phyloP scores from a whole-genome alignment of 305 asterid genomes.

The Fraxinus velutina region DNA sequence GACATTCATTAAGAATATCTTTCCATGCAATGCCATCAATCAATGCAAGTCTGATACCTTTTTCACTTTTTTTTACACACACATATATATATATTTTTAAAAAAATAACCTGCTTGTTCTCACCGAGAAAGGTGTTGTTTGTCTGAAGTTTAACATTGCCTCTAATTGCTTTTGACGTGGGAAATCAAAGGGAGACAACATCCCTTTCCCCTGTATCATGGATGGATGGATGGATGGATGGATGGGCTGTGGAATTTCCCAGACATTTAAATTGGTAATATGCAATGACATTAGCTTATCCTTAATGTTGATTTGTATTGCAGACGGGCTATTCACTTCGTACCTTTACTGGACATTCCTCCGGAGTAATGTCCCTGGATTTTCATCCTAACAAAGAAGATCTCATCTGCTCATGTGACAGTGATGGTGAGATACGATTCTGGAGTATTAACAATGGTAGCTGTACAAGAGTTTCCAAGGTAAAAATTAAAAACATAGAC shows the following conservation, averaged over 20 bases:
- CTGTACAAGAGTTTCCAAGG: conserved; percentile 77
- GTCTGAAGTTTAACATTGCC: neutral
- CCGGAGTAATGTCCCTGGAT: conserved; percentile 86
- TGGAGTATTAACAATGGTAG: conserved; percentile 84
- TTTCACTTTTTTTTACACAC: neutral
- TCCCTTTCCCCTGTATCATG: neutral
- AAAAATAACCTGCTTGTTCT: neutral
- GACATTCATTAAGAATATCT: neutral
- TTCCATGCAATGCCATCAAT: neutral
- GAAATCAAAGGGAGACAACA: neutral
- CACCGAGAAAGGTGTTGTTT: neutral
- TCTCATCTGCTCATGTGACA: conserved; percentile 88
- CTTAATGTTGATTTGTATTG: conserved; percentile 18
- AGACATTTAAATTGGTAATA: neutral
- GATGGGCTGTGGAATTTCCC: neutral
- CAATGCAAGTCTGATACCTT: neutral
- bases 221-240: neutral
- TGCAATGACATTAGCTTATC: neutral
- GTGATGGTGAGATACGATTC: conserved; percentile 87
- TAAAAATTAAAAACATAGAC: conserved; percentile 20
- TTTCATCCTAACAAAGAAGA: conserved; percentile 96
- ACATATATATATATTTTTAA: too few species aligned
- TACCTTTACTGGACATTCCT: conserved; percentile 82
- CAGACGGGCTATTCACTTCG: conserved; percentile 87
- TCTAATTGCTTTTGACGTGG: neutral